These are phyloP conservation scores for Rhizophora apiculata DNA, from an alignment of 345 rosid species.

Conservation along the genomic window DNA sequence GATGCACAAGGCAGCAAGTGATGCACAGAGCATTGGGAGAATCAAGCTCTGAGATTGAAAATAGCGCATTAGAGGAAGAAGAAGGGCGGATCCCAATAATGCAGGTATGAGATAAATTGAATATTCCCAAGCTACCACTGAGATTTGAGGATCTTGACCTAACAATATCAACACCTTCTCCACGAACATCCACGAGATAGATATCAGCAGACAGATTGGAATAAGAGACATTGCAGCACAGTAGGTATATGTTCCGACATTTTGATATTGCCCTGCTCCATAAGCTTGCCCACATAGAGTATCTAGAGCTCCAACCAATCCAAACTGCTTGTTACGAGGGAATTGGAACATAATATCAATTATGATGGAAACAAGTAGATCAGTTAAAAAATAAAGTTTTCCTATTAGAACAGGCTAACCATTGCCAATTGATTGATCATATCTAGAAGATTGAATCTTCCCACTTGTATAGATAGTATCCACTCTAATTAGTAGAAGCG, in stretches of 20 bases:
- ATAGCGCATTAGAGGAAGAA: conserved; percentile 29
- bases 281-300: conserved; percentile 65
- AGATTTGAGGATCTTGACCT: conserved; percentile 43
- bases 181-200: conserved; percentile 42
- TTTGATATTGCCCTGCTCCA: conserved; percentile 53
- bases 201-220: conserved; percentile 33
- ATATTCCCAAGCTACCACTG: conserved; percentile 39
- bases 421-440: no score
- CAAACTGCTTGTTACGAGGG: conserved; percentile 26
- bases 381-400: not conserved
- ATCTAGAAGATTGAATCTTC: no score
- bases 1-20: conserved; percentile 22
- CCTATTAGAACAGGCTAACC: no score
- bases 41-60: conserved; percentile 35
- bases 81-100: conserved; percentile 22
- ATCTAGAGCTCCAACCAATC: conserved; percentile 57
- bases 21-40: conserved; percentile 32
- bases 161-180: conserved; percentile 35
- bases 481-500: no score
- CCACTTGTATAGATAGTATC: no score
- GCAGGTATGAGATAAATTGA: conserved; percentile 30
- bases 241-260: conserved; percentile 42
- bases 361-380: not conserved
- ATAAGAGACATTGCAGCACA: conserved; percentile 33
- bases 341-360: not conserved